Conservation (phyloP, 2,329 filamentous ascomycete genomes). For the Colletotrichum musicola region DNA sequence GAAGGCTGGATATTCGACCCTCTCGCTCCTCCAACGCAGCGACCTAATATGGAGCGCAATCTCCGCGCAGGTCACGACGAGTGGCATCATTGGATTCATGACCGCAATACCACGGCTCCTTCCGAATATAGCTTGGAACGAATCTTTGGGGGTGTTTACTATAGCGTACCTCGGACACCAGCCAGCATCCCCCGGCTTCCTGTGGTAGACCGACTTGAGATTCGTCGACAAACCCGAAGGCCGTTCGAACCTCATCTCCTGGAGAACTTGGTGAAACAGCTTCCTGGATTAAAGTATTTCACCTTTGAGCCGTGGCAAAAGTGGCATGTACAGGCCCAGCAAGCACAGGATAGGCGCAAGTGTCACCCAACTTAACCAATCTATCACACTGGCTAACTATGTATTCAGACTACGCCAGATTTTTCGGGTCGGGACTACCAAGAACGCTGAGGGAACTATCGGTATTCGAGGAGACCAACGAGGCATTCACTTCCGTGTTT, state of each 20-base stretch:
- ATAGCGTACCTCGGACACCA: too few species aligned
- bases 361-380: too few species aligned
- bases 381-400: too few species aligned
- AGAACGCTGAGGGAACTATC: conserved; percentile 22
- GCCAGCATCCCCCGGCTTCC: too few species aligned
- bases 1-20: conserved; percentile 30
- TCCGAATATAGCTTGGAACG: too few species aligned
- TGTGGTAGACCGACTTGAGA: conserved; percentile 43
- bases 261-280: conserved; percentile 40
- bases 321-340: conserved; percentile 32
- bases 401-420: too few species aligned
- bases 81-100: conserved; percentile 37
- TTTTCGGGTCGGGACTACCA: too few species aligned
- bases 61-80: conserved; percentile 41
- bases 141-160: too few species aligned
- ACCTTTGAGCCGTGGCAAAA: conserved; percentile 51
- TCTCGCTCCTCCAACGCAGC: neutral
- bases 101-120: too few species aligned
- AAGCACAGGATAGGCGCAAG: too few species aligned
- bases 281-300: conserved; percentile 46
- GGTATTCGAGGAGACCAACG: conserved; percentile 47
- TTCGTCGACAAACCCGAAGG: conserved; percentile 51
- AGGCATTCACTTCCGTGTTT: neutral
- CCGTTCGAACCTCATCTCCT: conserved; percentile 39
- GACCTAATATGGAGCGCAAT: neutral